These are phyloP conservation scores for Exophiala xenobiotica DNA, from an alignment of 2,329 filamentous ascomycete genomes.

Conservation along the genomic window DNA sequence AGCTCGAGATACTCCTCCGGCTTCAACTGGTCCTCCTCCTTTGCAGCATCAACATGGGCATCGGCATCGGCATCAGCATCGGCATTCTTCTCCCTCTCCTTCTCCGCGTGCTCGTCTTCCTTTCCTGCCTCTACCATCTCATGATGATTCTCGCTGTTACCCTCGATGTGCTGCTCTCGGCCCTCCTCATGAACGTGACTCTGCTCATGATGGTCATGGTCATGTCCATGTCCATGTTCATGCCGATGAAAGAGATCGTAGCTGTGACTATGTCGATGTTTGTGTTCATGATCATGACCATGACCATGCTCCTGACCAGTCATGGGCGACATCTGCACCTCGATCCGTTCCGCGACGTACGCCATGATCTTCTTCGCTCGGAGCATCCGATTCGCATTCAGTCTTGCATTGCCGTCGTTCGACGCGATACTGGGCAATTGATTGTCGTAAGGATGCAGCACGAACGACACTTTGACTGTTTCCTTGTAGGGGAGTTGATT, in stretches of 20 bases:
- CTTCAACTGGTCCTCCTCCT: conserved; percentile 51
- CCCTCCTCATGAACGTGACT: background rate
- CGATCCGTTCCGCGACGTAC: conserved; percentile 90
- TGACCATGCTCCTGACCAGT: background rate
- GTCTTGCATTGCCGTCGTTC: conserved; percentile 75
- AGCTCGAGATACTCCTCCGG: conserved; percentile 94
- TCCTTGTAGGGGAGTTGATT: conserved; percentile 84
- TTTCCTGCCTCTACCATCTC: background rate
- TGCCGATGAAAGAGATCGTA: no score
- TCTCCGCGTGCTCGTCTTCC: background rate
- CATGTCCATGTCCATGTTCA: background rate
- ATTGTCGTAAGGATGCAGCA: conserved; percentile 78
- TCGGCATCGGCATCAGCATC: no score
- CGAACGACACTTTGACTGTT: conserved; percentile 93
- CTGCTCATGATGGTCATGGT: no score
- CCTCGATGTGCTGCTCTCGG: no score
- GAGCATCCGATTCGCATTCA: conserved; percentile 97
- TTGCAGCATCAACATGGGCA: background rate
- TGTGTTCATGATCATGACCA: background rate
- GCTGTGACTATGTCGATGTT: no score
- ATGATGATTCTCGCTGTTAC: background rate
- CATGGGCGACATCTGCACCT: conserved; percentile 53
- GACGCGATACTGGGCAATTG: conserved; percentile 71
- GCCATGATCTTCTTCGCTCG: conserved; percentile 90
- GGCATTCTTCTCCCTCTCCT: background rate